Evolutionary conservation across 1,284 basidiomycete species (phyloP), one percentile per base, ranked within the genome.

Genomic region (Rhodotorula sp.): DNA sequence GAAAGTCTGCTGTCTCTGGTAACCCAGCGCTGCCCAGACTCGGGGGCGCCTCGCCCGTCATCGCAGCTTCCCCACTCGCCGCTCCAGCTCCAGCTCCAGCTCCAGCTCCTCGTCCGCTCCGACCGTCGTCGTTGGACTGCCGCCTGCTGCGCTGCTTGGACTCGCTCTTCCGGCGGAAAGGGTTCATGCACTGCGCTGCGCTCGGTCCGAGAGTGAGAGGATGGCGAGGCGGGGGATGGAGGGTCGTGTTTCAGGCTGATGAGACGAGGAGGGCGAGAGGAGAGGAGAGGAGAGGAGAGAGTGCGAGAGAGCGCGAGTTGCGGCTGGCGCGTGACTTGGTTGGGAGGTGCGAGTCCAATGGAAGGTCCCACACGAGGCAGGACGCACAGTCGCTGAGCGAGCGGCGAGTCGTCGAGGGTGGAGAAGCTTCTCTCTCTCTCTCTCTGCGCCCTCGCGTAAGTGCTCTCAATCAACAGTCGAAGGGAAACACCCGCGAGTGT

Each of bases 121-220:
- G 32, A 2, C 20, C 32, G 27, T 36, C 32, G 47, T 46, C 54
- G 7, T 49, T 29, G 52, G 13, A 44, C 11, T 49, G 2, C 11
- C 44, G 22, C 2, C 63, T 49, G 11, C 44, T n/a, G 30, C 68
- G 60, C n/a, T 56, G 36, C 53, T 53, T 57, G 11, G 69, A 64
- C 27, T 70, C 62, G 52, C 53, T 64, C 61, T 70, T 73, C 22
- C 72, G 59, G 10, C 72, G 29, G 55, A 73, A 68, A 20, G 66
- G 59, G 24, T 71, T 62, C 72, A 73, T 73, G 22, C 9, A 8
- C 3, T 13, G 29, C 52, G 52, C 52, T 17, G 39, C 39, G 39
- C 11, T 44, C 36, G 13, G 39, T 44, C 39, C 13, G 11, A 10
- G 13, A 4, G 39, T 15, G 39, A 17, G 39, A 44, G 5, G 39